Conservation (phyloP, 176 grass and related monocot genomes). For the Lolium rigidum region DNA sequence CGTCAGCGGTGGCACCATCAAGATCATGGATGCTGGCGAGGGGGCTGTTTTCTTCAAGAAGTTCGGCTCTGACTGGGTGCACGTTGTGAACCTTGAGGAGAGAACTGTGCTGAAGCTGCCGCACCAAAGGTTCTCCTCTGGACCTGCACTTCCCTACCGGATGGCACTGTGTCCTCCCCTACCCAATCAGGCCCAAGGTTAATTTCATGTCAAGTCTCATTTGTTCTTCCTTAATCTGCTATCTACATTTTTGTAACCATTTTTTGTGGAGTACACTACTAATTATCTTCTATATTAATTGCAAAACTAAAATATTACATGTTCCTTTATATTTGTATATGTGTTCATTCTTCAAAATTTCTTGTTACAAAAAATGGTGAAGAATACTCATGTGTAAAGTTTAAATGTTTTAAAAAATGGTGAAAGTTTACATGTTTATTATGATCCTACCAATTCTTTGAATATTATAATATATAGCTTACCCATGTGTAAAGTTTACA, state of each 20-base stretch:
- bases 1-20: not conserved
- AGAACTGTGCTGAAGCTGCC: not conserved
- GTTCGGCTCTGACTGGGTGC: not conserved
- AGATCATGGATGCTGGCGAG: constrained; percentile 20
- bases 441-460: not conserved
- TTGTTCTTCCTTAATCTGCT: too few relatives aligned
- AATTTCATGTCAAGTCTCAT: too few relatives aligned
- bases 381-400: too few relatives aligned
- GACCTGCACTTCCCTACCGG: constrained; percentile 21
- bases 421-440: too few relatives aligned
- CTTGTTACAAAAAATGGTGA: too few relatives aligned
- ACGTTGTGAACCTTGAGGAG: not conserved
- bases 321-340: too few relatives aligned
- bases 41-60: not conserved
- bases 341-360: too few relatives aligned
- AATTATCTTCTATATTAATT: too few relatives aligned
- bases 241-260: too few relatives aligned
- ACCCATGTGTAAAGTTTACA: not conserved
- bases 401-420: too few relatives aligned
- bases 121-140: constrained; percentile 5
- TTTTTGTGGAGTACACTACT: too few relatives aligned
- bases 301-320: too few relatives aligned
- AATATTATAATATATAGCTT: not conserved
- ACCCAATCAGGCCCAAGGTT: not conserved
- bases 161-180: not conserved